Percentiles rank a stretch among this genome's conserved stretches.
Evolutionary conservation across 2,329 filamentous ascomycete genomes (phyloP).

Genomic region (Pseudogymnoascus sp.): DNA sequence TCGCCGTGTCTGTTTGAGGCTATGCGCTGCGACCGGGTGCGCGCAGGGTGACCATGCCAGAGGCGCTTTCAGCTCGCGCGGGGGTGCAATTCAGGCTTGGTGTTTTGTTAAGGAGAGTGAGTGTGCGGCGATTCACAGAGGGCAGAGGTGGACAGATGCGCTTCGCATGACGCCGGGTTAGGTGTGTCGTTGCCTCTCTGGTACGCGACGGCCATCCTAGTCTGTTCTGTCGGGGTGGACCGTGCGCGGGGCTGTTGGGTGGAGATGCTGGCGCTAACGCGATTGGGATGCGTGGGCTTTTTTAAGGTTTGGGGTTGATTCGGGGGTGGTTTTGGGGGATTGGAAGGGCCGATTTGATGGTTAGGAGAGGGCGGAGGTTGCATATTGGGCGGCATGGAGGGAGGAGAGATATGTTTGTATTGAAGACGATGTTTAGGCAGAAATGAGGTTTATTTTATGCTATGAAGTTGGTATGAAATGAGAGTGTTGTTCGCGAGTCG

Average conservation of each 20-base stretch:
- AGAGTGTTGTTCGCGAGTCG: not conserved
- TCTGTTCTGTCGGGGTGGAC: not conserved
- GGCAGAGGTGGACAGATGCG: not conserved
- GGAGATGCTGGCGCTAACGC: not conserved
- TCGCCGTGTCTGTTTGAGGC: not conserved
- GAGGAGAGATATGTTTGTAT: not conserved
- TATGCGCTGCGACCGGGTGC: not conserved
- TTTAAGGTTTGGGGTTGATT: slow-evolving; percentile 4
- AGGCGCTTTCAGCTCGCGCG: no score
- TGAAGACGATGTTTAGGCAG: not conserved
- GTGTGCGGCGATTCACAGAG: not conserved
- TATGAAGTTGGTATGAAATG: not conserved
- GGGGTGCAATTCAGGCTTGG: no score
- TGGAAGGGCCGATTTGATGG: not conserved
- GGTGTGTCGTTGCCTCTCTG: not conserved
- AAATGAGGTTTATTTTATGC: not conserved
- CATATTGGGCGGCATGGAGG: not conserved
- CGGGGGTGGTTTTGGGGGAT: not conserved
- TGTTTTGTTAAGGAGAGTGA: not conserved
- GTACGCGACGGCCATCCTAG: not conserved
- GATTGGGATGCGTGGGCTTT: not conserved
- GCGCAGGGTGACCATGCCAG: not conserved
- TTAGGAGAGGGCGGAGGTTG: not conserved
- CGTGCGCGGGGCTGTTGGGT: not conserved
- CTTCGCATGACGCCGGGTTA: not conserved